Percentiles rank a stretch among this genome's conserved stretches.
These are phyloP conservation scores for Mucor indicus DNA, from an alignment of 371 early-diverging fungal species.

Conservation along the genomic window DNA sequence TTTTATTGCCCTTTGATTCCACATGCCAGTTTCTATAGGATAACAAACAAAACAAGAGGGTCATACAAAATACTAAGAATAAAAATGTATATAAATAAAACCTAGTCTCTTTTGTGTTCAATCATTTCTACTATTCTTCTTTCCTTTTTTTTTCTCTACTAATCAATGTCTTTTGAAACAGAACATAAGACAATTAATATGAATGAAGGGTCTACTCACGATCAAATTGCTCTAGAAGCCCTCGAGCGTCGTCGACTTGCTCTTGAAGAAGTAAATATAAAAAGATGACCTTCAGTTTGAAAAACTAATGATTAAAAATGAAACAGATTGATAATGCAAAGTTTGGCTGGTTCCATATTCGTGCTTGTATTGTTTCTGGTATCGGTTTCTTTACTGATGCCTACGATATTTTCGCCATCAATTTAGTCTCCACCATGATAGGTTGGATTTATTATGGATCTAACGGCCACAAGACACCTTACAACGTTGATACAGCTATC, in stretches of 20 bases:
- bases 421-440: constrained; percentile 75
- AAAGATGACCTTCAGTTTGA: background rate
- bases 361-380: constrained; percentile 84
- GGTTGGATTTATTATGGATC: constrained; percentile 63
- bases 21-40: too few relatives aligned
- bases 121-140: too few relatives aligned
- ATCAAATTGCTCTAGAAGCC: constrained; percentile 20
- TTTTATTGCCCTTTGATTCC: too few relatives aligned
- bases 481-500: constrained; percentile 59
- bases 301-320: background rate
- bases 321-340: constrained; percentile 49
- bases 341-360: constrained; percentile 81
- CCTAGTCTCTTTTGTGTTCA: too few relatives aligned
- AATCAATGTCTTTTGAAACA: constrained; percentile 18
- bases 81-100: too few relatives aligned
- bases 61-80: too few relatives aligned
- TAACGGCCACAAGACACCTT: constrained; percentile 41
- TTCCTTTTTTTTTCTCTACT: too few relatives aligned
- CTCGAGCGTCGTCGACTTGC: constrained; percentile 39
- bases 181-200: constrained; percentile 20
- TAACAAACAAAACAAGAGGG: too few relatives aligned
- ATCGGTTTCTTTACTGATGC: constrained; percentile 88
- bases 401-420: constrained; percentile 87
- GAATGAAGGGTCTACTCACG: constrained; percentile 11
- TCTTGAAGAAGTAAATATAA: constrained; percentile 31